Evolutionary conservation across 306 rosid genomes (phyloP).

Genomic region (Alnus glutinosa): DNA sequence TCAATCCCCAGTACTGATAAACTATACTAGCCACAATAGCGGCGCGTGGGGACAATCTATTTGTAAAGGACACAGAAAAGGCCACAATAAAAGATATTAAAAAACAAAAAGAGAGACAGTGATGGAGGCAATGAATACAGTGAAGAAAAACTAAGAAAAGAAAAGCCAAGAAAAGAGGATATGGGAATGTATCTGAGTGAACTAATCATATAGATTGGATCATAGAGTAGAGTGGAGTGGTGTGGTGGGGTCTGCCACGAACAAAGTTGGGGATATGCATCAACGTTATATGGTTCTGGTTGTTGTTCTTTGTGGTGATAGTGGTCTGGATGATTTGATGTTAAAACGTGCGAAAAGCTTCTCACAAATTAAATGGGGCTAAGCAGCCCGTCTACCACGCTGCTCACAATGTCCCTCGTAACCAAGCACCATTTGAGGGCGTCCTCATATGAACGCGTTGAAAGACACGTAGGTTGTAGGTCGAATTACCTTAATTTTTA

Average conservation of each 20-base stretch:
- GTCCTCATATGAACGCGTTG: too few species aligned
- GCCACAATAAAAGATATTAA: conserved; percentile 15
- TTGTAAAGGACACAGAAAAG: conserved; percentile 16
- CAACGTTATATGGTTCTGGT: conserved; percentile 7
- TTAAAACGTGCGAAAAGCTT: too few species aligned
- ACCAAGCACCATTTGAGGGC: too few species aligned
- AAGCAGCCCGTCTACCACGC: too few species aligned
- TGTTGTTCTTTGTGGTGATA: neutral
- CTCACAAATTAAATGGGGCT: too few species aligned
- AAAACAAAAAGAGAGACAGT: neutral
- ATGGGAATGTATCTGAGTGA: conserved; percentile 1
- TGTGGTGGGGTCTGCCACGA: conserved; percentile 32
- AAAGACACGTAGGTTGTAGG: too few species aligned
- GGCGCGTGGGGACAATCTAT: conserved; percentile 1
- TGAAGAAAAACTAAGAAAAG: neutral
- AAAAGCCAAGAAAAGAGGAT: neutral
- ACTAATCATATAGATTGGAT: neutral
- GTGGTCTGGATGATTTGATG: too few species aligned
- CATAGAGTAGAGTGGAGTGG: neutral
- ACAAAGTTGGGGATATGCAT: conserved; percentile 20
- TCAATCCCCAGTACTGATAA: conserved; percentile 8
- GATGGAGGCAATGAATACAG: conserved; percentile 24
- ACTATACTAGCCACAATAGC: neutral
- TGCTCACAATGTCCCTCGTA: too few species aligned
- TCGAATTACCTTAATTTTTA: too few species aligned